phyloP scores from a whole-genome alignment of 305 asterid species.

The Fraxinus platypoda region DNA sequence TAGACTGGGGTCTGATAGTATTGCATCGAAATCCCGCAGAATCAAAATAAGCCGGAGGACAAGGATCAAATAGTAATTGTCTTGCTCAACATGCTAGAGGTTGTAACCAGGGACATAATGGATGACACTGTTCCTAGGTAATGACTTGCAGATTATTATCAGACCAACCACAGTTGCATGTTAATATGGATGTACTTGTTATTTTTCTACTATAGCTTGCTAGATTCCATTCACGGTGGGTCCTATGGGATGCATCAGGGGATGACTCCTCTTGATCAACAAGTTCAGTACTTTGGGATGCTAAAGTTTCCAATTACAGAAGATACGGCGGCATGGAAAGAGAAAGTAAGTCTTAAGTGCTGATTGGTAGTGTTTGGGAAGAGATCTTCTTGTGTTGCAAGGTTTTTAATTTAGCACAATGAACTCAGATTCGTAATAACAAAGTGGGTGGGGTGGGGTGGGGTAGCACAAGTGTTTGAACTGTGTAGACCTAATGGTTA shows the following conservation, averaged over 20 bases:
- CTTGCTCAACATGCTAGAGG: conserved; percentile 89
- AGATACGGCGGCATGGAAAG: conserved; percentile 90
- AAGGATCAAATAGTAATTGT: conserved; percentile 88
- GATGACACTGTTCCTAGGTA: conserved; percentile 80
- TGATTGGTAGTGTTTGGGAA: conserved; percentile 4
- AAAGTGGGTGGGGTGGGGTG: background rate
- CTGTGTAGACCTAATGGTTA: background rate
- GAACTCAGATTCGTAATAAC: background rate
- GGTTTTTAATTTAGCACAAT: conserved; percentile 1
- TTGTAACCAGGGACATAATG: conserved; percentile 95
- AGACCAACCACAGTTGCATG: conserved; percentile 1
- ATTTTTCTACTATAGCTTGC: conserved; percentile 48
- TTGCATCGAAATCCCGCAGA: conserved; percentile 44
- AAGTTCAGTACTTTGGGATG: conserved; percentile 56
- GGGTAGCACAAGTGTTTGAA: background rate
- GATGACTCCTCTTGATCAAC: conserved; percentile 72
- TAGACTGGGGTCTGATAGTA: conserved; percentile 14
- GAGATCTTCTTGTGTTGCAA: conserved; percentile 4
- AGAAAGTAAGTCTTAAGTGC: conserved; percentile 57
- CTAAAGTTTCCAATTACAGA: conserved; percentile 81
- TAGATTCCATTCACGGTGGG: conserved; percentile 80
- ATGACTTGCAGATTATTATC: conserved; percentile 21
- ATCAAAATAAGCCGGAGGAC: conserved; percentile 71
- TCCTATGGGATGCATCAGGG: conserved; percentile 60
- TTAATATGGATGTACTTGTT: conserved; percentile 20